Percentiles rank a stretch among this genome's conserved stretches.
Conservation (phyloP, 1,284 basidiomycete genomes). For the Exobasidium rhododendri region DNA sequence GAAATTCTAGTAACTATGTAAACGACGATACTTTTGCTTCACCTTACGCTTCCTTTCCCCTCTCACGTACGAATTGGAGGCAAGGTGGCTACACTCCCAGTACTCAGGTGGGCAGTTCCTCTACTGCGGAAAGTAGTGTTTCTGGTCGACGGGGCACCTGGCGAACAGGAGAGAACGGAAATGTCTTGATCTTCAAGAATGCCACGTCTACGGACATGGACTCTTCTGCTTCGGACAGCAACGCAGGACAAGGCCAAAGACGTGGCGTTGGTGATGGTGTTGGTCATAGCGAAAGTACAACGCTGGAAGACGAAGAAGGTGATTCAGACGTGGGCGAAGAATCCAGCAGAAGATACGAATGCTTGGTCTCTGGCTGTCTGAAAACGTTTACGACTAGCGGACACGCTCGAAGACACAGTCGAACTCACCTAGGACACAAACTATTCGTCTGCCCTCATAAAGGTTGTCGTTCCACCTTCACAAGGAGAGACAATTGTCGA, state of each 20-base stretch:
- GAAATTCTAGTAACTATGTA: too few species aligned
- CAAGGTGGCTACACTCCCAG: neutral
- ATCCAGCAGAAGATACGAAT: constrained; percentile 57
- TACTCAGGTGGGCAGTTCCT: neutral
- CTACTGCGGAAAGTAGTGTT: neutral
- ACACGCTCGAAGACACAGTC: constrained; percentile 63
- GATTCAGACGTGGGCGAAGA: neutral
- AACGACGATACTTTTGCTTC: neutral
- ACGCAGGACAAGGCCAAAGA: neutral
- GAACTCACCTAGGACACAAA: constrained; percentile 46
- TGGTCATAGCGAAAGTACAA: neutral
- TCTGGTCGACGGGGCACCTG: neutral
- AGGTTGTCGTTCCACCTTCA: constrained; percentile 9
- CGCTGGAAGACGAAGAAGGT: neutral
- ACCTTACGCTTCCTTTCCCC: neutral
- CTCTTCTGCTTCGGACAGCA: neutral
- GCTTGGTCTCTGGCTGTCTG: constrained; percentile 60
- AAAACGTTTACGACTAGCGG: constrained; percentile 72
- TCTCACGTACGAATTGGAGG: neutral
- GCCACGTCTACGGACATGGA: too few species aligned
- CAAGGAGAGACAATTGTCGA: constrained; percentile 11
- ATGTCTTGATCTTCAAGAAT: neutral
- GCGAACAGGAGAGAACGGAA: neutral
- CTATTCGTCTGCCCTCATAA: constrained; percentile 31
- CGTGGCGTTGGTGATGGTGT: neutral